phyloP scores from a whole-genome alignment of 495 filamentous ascomycete species.

The Hypoxylon trugodes region DNA sequence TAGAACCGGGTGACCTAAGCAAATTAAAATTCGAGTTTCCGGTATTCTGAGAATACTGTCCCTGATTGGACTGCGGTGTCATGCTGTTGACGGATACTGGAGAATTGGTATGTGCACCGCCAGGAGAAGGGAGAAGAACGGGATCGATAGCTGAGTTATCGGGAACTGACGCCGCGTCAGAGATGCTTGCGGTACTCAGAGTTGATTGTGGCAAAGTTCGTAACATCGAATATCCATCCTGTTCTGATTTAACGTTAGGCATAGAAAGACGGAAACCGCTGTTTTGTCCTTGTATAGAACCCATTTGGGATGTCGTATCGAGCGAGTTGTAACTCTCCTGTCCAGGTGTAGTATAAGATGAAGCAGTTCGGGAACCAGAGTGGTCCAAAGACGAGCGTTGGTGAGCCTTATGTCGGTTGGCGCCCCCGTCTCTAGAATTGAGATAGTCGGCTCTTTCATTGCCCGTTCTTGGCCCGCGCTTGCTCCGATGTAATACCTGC shows the following conservation, averaged over 20 bases:
- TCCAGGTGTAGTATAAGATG: conserved; percentile 32
- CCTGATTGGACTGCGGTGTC: conserved; percentile 36
- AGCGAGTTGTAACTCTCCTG: conserved; percentile 38
- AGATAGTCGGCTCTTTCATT: conserved; percentile 49
- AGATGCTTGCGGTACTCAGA: conserved; percentile 46
- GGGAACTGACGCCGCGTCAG: conserved; percentile 41
- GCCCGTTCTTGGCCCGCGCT: conserved; percentile 32
- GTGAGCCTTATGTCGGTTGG: conserved; percentile 41
- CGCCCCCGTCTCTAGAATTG: conserved; percentile 42
- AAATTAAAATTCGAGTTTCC: conserved; percentile 40
- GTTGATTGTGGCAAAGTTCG: conserved; percentile 46
- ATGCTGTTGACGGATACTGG: conserved; percentile 39
- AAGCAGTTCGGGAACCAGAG: conserved; percentile 32
- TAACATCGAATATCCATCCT: conserved; percentile 48
- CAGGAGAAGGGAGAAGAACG: conserved; percentile 53
- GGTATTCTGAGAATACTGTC: conserved; percentile 26
- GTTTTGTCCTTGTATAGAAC: conserved; percentile 37
- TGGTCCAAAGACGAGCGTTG: conserved; percentile 35
- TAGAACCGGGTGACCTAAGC: conserved; percentile 35
- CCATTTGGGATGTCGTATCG: conserved; percentile 35
- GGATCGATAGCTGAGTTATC: conserved; percentile 58
- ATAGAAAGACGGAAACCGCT: conserved; percentile 43
- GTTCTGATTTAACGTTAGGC: conserved; percentile 49
- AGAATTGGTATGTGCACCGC: conserved; percentile 43
- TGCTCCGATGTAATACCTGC: conserved; percentile 45